Evolutionary conservation across 169 alveolate species (phyloP), one percentile per base, ranked within the genome.

Genomic region (Cryptosporidium ryanae): DNA sequence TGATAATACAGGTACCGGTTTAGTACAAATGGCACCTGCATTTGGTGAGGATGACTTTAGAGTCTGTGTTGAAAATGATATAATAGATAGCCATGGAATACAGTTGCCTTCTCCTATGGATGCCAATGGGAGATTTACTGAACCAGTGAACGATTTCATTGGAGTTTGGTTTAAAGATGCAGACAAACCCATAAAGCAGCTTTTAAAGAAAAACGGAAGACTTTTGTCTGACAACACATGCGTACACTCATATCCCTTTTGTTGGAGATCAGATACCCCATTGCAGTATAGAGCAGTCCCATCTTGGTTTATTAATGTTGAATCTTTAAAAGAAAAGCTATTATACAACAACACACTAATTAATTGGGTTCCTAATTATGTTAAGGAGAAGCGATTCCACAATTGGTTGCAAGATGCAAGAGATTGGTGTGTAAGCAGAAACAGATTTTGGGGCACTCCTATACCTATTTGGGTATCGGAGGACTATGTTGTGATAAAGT

Each of bases 251-350:
- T 98, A 98, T 91, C 99, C 99, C 1, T 97, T 92, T 91, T 98
- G 99, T 92, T 98, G 99, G 99, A 94, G 99, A 76, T 97, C 99
- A 27, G 98, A 98, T 82, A 98, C 99, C 18, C 99, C 99, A 13
- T 93, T 98, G 52, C 97, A 97, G 21, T 98, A 98, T 93, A 95
- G 98, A 76, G 99, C 99, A 13, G 97, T 98, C 46, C 96, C 97
- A 49, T 95, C 97, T 65, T 98, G 99, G 99, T 98, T 98, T 92
- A 95, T 98, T 66, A 96, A 97, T 82, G 99, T 98, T 2, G 98
- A 96, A 82, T 96, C 94, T 48, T 91, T 96, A 61, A 96, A 97
- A 65, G 97, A 96, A 65, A 92, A 94, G 52, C 92, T 98, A 27
- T 90, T 97, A 46, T 84, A 84, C 23, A 94, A 96, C 82, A 97